Evolutionary conservation across 208 protist species (phyloP).

Genomic region (Leishmania aethiopica): DNA sequence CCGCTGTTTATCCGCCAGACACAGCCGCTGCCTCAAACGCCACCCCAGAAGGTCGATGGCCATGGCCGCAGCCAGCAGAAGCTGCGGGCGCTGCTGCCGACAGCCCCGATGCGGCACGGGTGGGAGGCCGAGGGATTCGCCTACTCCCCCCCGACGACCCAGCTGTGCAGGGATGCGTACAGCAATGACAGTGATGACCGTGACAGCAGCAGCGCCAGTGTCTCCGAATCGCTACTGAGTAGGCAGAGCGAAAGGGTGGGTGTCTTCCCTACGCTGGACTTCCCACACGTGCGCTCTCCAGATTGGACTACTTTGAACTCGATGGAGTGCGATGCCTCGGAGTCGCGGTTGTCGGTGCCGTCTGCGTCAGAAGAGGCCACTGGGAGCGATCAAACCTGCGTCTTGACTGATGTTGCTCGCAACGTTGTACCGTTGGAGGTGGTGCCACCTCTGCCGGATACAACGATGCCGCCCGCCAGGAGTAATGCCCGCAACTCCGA

Average conservation of each 20-base stretch:
- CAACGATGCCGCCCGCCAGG: not conserved
- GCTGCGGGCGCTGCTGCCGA: not conserved
- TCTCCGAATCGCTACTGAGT: not conserved
- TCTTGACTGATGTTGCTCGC: not conserved
- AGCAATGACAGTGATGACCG: not conserved
- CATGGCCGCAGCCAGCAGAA: too few relatives aligned
- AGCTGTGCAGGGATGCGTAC: not conserved
- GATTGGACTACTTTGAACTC: conserved; percentile 1
- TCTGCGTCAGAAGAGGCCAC: not conserved
- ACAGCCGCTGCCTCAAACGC: not conserved
- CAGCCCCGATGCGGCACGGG: not conserved
- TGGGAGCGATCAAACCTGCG: not conserved
- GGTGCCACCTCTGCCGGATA: not conserved
- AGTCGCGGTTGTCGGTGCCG: not conserved
- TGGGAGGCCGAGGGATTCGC: not conserved
- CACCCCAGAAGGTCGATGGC: not conserved
- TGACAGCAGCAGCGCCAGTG: conserved; percentile 1
- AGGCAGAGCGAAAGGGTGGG: conserved; percentile 11
- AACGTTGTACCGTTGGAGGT: not conserved
- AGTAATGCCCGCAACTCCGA: not conserved
- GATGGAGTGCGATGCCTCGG: conserved; percentile 1
- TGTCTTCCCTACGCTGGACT: conserved; percentile 13
- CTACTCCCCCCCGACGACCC: not conserved
- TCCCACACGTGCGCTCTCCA: conserved; percentile 6
- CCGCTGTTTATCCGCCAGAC: not conserved